Evolutionary conservation across 441 rosid genomes (phyloP).

Genomic region (Erodium trifolium): DNA sequence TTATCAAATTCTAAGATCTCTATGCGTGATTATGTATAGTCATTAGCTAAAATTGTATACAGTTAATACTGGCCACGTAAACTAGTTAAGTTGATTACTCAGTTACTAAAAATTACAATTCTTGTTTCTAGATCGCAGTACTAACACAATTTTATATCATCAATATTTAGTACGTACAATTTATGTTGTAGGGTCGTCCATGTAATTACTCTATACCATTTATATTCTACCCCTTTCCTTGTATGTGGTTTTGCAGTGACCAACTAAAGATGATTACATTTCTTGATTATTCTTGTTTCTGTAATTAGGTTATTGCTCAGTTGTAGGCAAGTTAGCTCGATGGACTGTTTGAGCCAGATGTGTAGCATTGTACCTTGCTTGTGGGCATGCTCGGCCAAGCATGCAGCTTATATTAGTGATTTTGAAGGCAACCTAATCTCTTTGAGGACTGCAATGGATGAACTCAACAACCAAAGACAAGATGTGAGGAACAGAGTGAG

Average conservation of each 20-base stretch:
- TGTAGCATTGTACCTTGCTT: not conserved
- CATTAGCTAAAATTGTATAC: no score
- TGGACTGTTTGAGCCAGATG: not conserved
- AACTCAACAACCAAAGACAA: not conserved
- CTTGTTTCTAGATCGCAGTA: no score
- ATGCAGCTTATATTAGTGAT: not conserved
- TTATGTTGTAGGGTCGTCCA: no score
- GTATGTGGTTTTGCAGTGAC: not conserved
- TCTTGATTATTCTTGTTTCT: not conserved
- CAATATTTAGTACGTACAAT: no score
- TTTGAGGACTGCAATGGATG: not conserved
- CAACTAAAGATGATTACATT: not conserved
- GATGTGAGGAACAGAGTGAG: conserved; percentile 12
- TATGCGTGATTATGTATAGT: no score
- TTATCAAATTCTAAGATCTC: not conserved
- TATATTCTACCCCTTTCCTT: no score
- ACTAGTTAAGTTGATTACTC: no score
- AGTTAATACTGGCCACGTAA: no score
- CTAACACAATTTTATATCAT: no score
- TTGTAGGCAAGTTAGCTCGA: not conserved
- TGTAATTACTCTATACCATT: no score
- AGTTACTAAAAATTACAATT: no score
- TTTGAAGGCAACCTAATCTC: not conserved
- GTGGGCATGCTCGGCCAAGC: not conserved
- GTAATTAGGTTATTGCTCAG: not conserved